Percentiles rank a stretch among this genome's conserved stretches.
phyloP scores from a whole-genome alignment of 768 basidiomycete genomes.

The Xerocomus spinulosus region DNA sequence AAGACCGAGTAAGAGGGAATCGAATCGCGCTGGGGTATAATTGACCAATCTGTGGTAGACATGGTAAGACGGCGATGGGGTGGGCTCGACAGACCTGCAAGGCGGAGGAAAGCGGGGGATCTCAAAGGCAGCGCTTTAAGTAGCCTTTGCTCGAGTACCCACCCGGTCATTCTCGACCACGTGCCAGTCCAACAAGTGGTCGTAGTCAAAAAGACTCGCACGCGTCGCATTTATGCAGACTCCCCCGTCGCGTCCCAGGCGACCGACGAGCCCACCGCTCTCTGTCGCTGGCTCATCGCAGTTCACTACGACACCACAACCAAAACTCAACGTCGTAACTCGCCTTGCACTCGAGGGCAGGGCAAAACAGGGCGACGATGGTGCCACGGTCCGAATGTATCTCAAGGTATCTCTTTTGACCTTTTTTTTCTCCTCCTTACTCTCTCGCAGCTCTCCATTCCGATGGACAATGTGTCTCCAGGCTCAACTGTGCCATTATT shows the following conservation, averaged over 20 bases:
- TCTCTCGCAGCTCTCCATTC: constrained; percentile 53
- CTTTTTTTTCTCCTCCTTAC: not conserved
- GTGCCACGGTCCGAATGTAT: constrained; percentile 68
- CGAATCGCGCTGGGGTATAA: constrained; percentile 8
- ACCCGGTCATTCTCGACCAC: constrained; percentile 22
- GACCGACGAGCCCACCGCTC: constrained; percentile 29
- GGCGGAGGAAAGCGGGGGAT: constrained; percentile 11
- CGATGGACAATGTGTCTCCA: constrained; percentile 61
- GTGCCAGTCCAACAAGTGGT: too few relatives aligned
- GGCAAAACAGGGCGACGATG: constrained; percentile 60
- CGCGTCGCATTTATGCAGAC: too few relatives aligned
- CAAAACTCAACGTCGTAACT: constrained; percentile 64
- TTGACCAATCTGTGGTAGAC: constrained; percentile 21
- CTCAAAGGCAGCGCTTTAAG: too few relatives aligned
- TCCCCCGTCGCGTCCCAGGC: constrained; percentile 25
- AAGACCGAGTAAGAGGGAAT: constrained; percentile 52
- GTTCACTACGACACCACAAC: constrained; percentile 39
- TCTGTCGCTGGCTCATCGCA: constrained; percentile 39
- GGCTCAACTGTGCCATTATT: constrained; percentile 69
- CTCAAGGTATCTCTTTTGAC: constrained; percentile 47
- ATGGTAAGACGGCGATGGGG: constrained; percentile 20
- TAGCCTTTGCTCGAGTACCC: constrained; percentile 17
- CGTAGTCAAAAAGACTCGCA: too few relatives aligned
- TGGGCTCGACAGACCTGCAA: not conserved
- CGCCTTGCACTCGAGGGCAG: constrained; percentile 73